phyloP scores from a whole-genome alignment of 495 filamentous ascomycete species.

The Saxophila tyrrhenica region DNA sequence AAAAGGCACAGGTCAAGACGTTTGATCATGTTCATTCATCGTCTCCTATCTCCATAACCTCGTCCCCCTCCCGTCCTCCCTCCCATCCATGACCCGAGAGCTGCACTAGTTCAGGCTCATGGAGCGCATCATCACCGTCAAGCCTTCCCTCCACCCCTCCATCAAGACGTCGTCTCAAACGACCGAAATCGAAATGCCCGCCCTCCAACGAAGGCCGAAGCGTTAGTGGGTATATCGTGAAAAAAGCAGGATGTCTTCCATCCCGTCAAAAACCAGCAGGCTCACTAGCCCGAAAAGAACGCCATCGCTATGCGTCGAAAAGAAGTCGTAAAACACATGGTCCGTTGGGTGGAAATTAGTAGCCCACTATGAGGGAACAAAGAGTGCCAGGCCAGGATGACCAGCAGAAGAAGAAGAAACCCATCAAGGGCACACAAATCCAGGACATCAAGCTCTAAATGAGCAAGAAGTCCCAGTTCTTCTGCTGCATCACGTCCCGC shows the following conservation, averaged over 20 bases:
- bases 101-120: conserved; percentile 18
- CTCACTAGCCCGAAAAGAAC: conserved; percentile 1
- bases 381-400: conserved; percentile 13
- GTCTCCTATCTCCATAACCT: background rate
- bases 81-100: conserved; percentile 11
- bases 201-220: background rate
- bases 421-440: conserved; percentile 8
- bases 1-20: too few relatives aligned
- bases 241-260: background rate
- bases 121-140: background rate
- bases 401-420: conserved; percentile 1
- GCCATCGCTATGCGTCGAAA: conserved; percentile 15
- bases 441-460: conserved; percentile 40
- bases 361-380: background rate
- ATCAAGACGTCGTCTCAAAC: background rate
- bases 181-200: background rate
- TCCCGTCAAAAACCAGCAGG: background rate
- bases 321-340: background rate
- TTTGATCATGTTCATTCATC: background rate
- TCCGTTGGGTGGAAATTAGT: background rate
- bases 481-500: conserved; percentile 87
- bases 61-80: background rate
- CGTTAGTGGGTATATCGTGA: conserved; percentile 16
- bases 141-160: background rate
- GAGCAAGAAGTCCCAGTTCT: conserved; percentile 85